These are phyloP conservation scores for Polygonum aviculare DNA, from an alignment of 148 eudicot species.

Conservation along the genomic window DNA sequence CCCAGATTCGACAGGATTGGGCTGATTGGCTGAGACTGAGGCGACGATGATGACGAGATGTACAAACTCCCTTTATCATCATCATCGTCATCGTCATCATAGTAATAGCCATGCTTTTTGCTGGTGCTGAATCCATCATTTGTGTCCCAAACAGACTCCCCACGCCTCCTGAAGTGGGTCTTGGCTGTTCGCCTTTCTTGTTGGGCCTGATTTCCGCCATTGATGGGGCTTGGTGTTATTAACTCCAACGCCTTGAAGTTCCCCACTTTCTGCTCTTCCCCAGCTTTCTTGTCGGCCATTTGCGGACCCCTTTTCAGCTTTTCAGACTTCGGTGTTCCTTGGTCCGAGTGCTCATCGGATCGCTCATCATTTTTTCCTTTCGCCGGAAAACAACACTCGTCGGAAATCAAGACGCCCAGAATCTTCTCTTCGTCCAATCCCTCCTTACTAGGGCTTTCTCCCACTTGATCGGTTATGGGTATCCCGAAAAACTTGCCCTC, in stretches of 20 bases:
- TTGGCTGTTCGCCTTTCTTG: not conserved
- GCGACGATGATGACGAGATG: not conserved
- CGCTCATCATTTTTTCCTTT: not conserved
- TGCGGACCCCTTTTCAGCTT: not conserved
- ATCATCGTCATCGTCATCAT: not conserved
- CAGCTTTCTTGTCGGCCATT: conserved; percentile 1
- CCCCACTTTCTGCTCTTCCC: not conserved
- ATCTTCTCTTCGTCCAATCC: not conserved
- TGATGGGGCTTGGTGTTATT: conserved; percentile 1
- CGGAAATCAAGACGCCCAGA: conserved; percentile 6
- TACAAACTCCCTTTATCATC: not conserved
- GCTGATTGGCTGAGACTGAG: not conserved
- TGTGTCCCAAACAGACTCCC: not conserved
- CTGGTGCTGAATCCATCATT: not conserved
- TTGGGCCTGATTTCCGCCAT: conserved; percentile 3
- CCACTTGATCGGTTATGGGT: not conserved
- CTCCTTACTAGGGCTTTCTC: not conserved
- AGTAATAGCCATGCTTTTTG: not conserved
- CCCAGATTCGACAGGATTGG: conserved; percentile 25
- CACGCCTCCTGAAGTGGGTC: not conserved
- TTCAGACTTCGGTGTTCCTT: not conserved
- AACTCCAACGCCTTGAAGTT: not conserved
- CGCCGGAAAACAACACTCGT: not conserved
- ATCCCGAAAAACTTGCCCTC: conserved; percentile 1
- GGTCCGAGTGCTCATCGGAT: not conserved